Percentiles rank a stretch among this genome's conserved stretches.
phyloP scores from a whole-genome alignment of 441 rosid species.

The Adansonia rubrostipa region DNA sequence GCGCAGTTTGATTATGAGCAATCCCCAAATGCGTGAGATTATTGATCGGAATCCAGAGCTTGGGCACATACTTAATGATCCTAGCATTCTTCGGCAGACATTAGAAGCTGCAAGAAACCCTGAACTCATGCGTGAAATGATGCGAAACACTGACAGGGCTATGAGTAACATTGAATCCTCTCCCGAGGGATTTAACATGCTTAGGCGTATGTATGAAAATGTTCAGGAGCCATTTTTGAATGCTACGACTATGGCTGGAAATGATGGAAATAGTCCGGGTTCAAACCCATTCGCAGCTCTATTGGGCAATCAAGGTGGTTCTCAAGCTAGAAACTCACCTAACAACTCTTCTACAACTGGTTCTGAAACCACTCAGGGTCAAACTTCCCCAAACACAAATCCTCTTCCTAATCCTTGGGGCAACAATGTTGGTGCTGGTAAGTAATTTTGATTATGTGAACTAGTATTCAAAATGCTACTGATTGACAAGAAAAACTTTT shows the following conservation, averaged over 20 bases:
- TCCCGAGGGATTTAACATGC: conserved; percentile 71
- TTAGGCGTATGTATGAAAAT: conserved; percentile 72
- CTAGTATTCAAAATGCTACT: background rate
- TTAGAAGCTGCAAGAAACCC: conserved; percentile 67
- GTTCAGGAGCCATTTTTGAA: conserved; percentile 64
- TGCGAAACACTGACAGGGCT: conserved; percentile 63
- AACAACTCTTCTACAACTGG: conserved; percentile 46
- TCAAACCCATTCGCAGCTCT: conserved; percentile 72
- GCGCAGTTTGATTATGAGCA: conserved; percentile 62
- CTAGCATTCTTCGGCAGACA: conserved; percentile 60
- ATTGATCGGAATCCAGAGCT: conserved; percentile 72
- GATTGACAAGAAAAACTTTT: background rate
- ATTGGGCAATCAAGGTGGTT: conserved; percentile 56
- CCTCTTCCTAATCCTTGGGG: conserved; percentile 80
- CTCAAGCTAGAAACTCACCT: conserved; percentile 46
- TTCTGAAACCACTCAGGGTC: conserved; percentile 49
- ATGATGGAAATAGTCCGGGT: conserved; percentile 43
- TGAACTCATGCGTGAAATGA: conserved; percentile 75
- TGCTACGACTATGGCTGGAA: conserved; percentile 61
- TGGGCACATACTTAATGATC: conserved; percentile 66
- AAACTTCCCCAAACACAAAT: conserved; percentile 54
- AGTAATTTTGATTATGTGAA: conserved; percentile 11
- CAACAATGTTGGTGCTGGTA: conserved; percentile 50
- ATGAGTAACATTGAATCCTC: conserved; percentile 70
- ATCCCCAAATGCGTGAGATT: conserved; percentile 72